Evolutionary conservation across 176 grass and related monocot genomes (phyloP), one percentile per base, ranked within the genome.

Genomic region (Aegilops speltoides): DNA sequence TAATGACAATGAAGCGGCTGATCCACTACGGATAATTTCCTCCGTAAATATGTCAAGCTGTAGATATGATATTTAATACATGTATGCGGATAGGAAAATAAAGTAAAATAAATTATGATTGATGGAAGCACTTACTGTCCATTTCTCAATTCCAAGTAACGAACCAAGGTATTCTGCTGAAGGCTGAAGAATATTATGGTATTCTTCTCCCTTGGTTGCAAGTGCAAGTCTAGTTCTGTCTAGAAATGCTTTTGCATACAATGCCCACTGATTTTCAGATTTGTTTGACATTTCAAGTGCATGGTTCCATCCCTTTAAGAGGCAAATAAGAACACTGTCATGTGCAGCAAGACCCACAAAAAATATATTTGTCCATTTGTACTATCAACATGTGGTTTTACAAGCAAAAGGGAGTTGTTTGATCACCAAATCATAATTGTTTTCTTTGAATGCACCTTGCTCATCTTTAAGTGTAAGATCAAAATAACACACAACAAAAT

Each of bases 11-110:
- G 76, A 78, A 81, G 93, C 91, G 73, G 95, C 95, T 75, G 95
- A 98, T 87, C 95, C 95, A 86, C 91, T 87, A 65, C 95, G 95
- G 79, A 98, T 95, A 93, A 93, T 82, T 95, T 98, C 95, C 90
- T 98, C 95, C 32, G 95, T 98, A 84, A 98, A 98, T 81, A 93
- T 95, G 83, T 48, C 87, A 64, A 95, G 66, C 95, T 98, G 88
- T 28, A 77, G 22, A 77, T 67, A 84, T 28, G 26, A 14, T 78
- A 69, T 59, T 71, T 78, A 82, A 29, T 32, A 68, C 22, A 77
- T 66, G 67, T 69, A 83, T 66, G 56, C 32, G 71, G 38, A 38
- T 74, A 70, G 5, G 15, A 15, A 76, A 74, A 84, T 66, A 73
- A 83, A 32, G 68, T 63, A 83, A 85, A 38, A 70, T 31, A 38